A percentile compares a stretch with the other conserved stretches of the same genome.
Conservation (phyloP, 225 moss, liverwort and hornwort genomes). For the Sphagnum contortum region DNA sequence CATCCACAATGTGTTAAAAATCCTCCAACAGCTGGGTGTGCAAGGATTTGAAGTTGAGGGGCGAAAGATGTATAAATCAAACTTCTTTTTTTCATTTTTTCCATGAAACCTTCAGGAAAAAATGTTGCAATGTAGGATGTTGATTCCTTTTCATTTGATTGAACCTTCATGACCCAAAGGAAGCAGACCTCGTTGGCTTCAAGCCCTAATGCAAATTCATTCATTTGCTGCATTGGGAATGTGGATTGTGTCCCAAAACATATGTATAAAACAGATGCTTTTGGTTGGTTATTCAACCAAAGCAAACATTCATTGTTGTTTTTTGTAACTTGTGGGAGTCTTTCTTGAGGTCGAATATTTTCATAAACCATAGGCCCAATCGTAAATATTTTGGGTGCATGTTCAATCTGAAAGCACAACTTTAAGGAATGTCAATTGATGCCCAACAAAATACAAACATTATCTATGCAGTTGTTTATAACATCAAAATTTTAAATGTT, state of each 20-base stretch:
- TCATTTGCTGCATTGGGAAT: constrained; percentile 8
- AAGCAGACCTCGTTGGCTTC: constrained; percentile 12
- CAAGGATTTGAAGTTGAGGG: constrained; percentile 13
- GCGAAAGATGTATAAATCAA: constrained; percentile 4
- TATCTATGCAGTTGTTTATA: too few relatives aligned
- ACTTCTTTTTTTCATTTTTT: constrained; percentile 1
- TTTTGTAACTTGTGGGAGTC: constrained; percentile 12
- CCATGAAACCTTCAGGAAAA: constrained; percentile 14
- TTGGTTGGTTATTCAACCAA: constrained; percentile 35
- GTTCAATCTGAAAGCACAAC: background rate
- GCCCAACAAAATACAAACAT: too few relatives aligned
- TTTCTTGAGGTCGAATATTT: constrained; percentile 1
- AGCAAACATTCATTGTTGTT: background rate
- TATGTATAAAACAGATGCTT: constrained; percentile 28
- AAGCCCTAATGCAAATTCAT: constrained; percentile 11
- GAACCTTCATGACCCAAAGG: constrained; percentile 26
- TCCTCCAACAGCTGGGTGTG: constrained; percentile 11
- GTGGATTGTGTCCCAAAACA: constrained; percentile 28
- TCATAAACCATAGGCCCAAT: constrained; percentile 29
- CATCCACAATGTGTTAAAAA: constrained; percentile 21
- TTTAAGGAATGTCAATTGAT: too few relatives aligned
- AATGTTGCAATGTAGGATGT: background rate
- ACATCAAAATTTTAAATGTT: too few relatives aligned
- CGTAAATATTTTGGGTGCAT: constrained; percentile 20
- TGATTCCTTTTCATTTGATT: background rate